phyloP scores from a whole-genome alignment of 2,329 filamentous ascomycete species.

The Penicillium italicum region DNA sequence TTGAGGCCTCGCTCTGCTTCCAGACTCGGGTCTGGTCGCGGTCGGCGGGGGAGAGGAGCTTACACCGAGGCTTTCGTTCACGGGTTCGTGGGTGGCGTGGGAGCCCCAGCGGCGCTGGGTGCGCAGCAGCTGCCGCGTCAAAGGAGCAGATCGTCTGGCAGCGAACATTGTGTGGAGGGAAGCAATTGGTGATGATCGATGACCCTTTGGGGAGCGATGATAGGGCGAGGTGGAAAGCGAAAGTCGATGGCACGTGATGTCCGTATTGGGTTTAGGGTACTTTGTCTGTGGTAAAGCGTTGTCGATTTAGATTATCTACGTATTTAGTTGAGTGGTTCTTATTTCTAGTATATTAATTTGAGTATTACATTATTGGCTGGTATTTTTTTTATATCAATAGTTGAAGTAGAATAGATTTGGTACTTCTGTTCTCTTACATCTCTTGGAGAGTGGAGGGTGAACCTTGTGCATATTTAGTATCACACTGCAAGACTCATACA shows the following conservation, averaged over 20 bases:
- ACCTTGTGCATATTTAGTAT: background rate
- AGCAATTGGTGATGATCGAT: conserved; percentile 32
- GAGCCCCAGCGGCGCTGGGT: conserved; percentile 46
- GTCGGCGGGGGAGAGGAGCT: conserved; percentile 25
- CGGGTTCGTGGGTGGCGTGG: conserved; percentile 42
- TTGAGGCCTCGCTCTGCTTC: conserved; percentile 9
- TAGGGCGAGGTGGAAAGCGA: conserved; percentile 24
- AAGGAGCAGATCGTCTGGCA: conserved; percentile 40
- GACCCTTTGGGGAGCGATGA: conserved; percentile 28
- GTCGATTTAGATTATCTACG: too few relatives aligned
- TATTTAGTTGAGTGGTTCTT: background rate
- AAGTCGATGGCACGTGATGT: conserved; percentile 21
- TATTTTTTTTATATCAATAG: too few relatives aligned
- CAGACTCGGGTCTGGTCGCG: conserved; percentile 8
- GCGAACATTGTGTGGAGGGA: conserved; percentile 39
- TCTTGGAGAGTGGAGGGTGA: background rate
- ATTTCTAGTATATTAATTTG: background rate
- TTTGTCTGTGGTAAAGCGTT: too few relatives aligned
- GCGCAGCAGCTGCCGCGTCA: conserved; percentile 38
- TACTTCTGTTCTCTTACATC: background rate
- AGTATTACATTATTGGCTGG: background rate
- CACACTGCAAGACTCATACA: background rate
- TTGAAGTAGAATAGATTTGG: background rate
- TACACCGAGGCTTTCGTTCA: conserved; percentile 48
- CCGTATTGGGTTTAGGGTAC: conserved; percentile 18